Conservation (phyloP, 1,284 basidiomycete genomes). For the Polyporus tsugae region DNA sequence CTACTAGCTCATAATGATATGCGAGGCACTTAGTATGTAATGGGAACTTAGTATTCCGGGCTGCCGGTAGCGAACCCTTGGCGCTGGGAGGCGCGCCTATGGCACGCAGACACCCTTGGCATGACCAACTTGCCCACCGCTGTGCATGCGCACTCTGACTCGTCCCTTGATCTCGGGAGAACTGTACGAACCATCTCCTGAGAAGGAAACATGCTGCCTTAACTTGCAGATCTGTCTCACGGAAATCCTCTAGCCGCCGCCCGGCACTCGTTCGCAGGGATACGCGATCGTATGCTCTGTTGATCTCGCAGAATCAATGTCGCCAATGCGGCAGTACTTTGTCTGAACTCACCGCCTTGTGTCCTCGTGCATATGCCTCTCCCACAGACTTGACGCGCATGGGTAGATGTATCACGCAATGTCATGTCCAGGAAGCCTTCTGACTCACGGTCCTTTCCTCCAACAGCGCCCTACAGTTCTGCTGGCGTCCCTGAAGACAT, state of each 20-base stretch:
- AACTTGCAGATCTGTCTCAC: conserved; percentile 6
- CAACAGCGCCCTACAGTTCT: neutral
- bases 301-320: neutral
- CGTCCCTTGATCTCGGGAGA: neutral
- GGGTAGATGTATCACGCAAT: neutral
- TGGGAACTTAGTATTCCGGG: too few species aligned
- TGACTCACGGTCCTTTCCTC: neutral
- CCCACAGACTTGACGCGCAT: neutral
- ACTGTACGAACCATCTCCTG: neutral
- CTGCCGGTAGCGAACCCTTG: too few species aligned
- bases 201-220: neutral
- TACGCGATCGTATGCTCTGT: neutral
- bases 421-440: neutral
- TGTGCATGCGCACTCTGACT: neutral
- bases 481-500: neutral
- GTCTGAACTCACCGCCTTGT: neutral
- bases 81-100: too few species aligned
- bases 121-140: too few species aligned
- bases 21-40: too few species aligned
- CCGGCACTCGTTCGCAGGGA: neutral
- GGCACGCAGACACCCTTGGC: too few species aligned
- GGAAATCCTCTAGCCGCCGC: neutral
- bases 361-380: neutral
- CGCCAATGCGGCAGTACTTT: neutral
- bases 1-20: too few species aligned